Conservation (phyloP, 164 flowering plant species). For the Chimonanthus praecox region DNA sequence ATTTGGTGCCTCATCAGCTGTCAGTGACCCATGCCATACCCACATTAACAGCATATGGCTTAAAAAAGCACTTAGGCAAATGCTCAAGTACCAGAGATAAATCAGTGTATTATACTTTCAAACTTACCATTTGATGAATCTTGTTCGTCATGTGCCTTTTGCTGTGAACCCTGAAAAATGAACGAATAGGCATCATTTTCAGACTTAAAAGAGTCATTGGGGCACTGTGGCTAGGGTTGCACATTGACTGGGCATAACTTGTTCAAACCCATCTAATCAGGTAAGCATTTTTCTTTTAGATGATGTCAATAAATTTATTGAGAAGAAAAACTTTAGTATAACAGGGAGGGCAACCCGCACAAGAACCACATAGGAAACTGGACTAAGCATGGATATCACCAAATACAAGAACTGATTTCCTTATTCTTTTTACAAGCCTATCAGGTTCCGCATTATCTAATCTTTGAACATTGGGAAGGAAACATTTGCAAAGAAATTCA, state of each 20-base stretch:
- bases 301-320: neutral
- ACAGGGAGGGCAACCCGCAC: neutral
- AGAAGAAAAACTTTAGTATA: neutral
- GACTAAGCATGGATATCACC: too few relatives aligned
- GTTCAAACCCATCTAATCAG: neutral
- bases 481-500: too few relatives aligned
- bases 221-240: neutral
- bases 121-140: conserved; percentile 23
- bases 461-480: too few relatives aligned
- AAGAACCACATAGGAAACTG: too few relatives aligned
- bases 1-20: conserved; percentile 23
- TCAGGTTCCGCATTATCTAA: too few relatives aligned
- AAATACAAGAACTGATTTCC: neutral
- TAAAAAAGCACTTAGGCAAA: neutral
- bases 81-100: neutral
- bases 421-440: neutral
- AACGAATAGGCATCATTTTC: neutral
- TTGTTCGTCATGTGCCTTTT: conserved; percentile 16
- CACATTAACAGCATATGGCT: neutral
- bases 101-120: neutral
- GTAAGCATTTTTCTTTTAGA: neutral
- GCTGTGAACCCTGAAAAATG: conserved; percentile 18
- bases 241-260: neutral
- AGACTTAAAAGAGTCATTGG: neutral
- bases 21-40: neutral